phyloP scores from a whole-genome alignment of 208 protist genomes.

The Leishmania martiniquensis region DNA sequence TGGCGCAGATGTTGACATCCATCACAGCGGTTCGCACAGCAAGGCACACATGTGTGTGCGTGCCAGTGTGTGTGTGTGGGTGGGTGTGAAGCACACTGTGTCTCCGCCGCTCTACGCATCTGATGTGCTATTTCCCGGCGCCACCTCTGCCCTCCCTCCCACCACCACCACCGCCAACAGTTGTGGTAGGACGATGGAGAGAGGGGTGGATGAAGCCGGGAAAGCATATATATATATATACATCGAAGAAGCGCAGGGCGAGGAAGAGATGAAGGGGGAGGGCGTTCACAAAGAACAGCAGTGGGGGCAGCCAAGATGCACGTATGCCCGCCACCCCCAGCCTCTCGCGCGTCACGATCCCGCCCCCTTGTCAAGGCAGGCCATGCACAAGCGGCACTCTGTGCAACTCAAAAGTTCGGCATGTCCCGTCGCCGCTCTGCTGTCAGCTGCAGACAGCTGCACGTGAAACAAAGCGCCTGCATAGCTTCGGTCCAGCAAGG shows the following conservation, averaged over 20 bases:
- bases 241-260: neutral
- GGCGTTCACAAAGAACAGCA: neutral
- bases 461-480: slow-evolving; percentile 41
- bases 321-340: neutral
- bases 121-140: too few species aligned
- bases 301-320: neutral
- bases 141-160: too few species aligned
- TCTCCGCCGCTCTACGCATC: neutral
- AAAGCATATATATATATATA: too few species aligned
- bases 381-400: slow-evolving; percentile 32
- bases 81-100: neutral
- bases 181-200: neutral
- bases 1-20: neutral
- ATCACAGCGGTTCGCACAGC: neutral
- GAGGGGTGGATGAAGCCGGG: too few species aligned
- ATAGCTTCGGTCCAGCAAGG: slow-evolving; percentile 79
- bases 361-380: slow-evolving; percentile 1
- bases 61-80: too few species aligned
- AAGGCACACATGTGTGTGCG: neutral
- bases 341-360: neutral
- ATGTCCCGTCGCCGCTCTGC: slow-evolving; percentile 36
- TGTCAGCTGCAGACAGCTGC: slow-evolving; percentile 41
- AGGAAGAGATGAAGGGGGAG: neutral
- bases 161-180: too few species aligned
- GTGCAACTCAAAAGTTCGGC: slow-evolving; percentile 39